A percentile compares a stretch with the other conserved stretches of the same genome.
These are phyloP conservation scores for Boletus tomentosulus DNA, from an alignment of 768 basidiomycete species.

Conservation along the genomic window DNA sequence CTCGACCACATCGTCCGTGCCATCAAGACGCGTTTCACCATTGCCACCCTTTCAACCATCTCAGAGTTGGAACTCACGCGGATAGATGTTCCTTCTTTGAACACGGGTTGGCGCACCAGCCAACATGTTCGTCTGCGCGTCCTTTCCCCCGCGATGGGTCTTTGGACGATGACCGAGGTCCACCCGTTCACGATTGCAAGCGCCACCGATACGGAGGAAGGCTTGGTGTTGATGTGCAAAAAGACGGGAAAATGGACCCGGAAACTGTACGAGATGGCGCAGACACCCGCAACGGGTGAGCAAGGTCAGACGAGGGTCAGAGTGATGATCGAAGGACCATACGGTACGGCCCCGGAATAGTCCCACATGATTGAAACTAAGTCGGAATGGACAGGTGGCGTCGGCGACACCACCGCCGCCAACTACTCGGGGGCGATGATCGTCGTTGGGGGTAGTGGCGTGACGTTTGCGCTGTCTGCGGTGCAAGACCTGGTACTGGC, in stretches of 20 bases:
- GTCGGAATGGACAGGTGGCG: conserved; percentile 39
- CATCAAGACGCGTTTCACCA: conserved; percentile 58
- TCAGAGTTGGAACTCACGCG: conserved; percentile 60
- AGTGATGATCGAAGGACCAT: conserved; percentile 52
- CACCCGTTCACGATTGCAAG: conserved; percentile 86
- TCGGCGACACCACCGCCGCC: conserved; percentile 54
- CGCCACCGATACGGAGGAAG: conserved; percentile 50
- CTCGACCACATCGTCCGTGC: conserved; percentile 60
- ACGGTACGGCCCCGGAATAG: conserved; percentile 32
- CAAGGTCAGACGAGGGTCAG: conserved; percentile 22
- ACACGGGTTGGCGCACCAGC: conserved; percentile 75
- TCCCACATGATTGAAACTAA: not conserved
- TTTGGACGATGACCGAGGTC: conserved; percentile 52
- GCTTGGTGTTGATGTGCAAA: conserved; percentile 65
- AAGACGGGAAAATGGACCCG: conserved; percentile 62
- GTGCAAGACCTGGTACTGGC: conserved; percentile 57
- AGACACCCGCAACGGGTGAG: conserved; percentile 4
- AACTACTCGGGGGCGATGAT: conserved; percentile 67
- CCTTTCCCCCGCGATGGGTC: conserved; percentile 51
- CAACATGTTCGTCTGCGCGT: conserved; percentile 79
- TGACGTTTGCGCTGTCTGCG: conserved; percentile 11
- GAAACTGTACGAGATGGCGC: conserved; percentile 48
- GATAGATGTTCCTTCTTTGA: conserved; percentile 56
- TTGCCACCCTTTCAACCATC: conserved; percentile 56
- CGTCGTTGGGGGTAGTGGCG: conserved; percentile 71